Evolutionary conservation across 1,139 yeast species (phyloP).

Genomic region (Ogataea hybrid): DNA sequence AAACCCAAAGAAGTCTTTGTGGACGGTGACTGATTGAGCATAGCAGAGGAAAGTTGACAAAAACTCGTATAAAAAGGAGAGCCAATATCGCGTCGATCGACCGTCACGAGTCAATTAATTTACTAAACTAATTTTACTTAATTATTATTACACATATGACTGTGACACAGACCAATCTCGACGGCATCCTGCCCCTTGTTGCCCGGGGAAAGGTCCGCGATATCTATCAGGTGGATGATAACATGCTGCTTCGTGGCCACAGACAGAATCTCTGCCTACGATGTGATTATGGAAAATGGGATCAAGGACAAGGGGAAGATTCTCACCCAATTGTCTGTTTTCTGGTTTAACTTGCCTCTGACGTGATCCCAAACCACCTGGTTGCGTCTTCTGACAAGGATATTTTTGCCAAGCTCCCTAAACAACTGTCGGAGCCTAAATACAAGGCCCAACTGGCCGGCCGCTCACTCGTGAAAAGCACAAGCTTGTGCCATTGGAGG

Average conservation of each 20-base stretch:
- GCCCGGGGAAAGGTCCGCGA: constrained; percentile 97
- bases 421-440: constrained; percentile 52
- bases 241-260: constrained; percentile 88
- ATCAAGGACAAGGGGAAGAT: constrained; percentile 87
- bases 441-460: constrained; percentile 67
- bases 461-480: constrained; percentile 80
- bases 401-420: constrained; percentile 64
- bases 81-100: constrained; percentile 2
- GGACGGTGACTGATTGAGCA: constrained; percentile 58
- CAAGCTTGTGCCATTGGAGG: constrained; percentile 89
- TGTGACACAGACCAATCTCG: constrained; percentile 58
- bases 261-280: constrained; percentile 96
- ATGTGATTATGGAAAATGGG: constrained; percentile 92
- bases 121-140: constrained; percentile 1
- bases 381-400: constrained; percentile 46
- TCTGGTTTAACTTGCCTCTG: constrained; percentile 78
- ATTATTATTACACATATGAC: constrained; percentile 24
- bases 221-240: constrained; percentile 75
- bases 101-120: constrained; percentile 7
- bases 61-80: constrained; percentile 1
- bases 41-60: not conserved
- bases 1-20: constrained; percentile 75
- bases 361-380: constrained; percentile 66
- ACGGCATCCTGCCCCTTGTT: constrained; percentile 73
- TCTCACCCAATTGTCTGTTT: constrained; percentile 79